Evolutionary conservation across 805 yeast genomes (phyloP).

Genomic region (Sugiyamaella chiloensis): DNA sequence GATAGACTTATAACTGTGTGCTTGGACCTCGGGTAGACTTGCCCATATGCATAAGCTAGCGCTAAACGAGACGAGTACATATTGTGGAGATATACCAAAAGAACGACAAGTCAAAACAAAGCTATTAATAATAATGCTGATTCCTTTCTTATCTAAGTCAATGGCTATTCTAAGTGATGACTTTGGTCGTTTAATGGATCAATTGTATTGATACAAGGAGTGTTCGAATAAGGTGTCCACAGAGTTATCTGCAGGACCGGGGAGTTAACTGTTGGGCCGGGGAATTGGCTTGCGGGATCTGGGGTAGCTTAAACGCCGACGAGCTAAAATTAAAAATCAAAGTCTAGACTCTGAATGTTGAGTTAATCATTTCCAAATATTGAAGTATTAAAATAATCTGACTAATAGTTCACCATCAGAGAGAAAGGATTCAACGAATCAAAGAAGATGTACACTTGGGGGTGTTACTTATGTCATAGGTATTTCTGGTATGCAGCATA

Average conservation of each 20-base stretch:
- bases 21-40: neutral
- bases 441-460: slow-evolving; percentile 27
- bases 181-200: too few relatives aligned
- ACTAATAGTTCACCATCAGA: slow-evolving; percentile 16
- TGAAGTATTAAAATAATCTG: slow-evolving; percentile 19
- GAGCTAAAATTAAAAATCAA: slow-evolving; percentile 21
- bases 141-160: too few relatives aligned
- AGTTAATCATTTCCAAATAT: slow-evolving; percentile 26
- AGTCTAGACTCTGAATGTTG: slow-evolving; percentile 10
- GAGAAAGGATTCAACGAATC: slow-evolving; percentile 25
- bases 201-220: too few relatives aligned
- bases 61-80: neutral
- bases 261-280: too few relatives aligned
- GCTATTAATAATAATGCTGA: too few relatives aligned
- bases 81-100: too few relatives aligned
- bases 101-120: too few relatives aligned
- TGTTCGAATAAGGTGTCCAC: too few relatives aligned
- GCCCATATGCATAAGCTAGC: neutral
- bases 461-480: too few relatives aligned
- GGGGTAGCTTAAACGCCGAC: slow-evolving; percentile 12
- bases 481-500: slow-evolving; percentile 22
- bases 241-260: too few relatives aligned
- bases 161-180: too few relatives aligned
- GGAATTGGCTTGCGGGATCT: too few relatives aligned
- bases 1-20: neutral